Percentiles rank a stretch among this genome's conserved stretches.
Evolutionary conservation across 2,329 filamentous ascomycete species (phyloP).

Genomic region (Lasiodiplodia theobromae): DNA sequence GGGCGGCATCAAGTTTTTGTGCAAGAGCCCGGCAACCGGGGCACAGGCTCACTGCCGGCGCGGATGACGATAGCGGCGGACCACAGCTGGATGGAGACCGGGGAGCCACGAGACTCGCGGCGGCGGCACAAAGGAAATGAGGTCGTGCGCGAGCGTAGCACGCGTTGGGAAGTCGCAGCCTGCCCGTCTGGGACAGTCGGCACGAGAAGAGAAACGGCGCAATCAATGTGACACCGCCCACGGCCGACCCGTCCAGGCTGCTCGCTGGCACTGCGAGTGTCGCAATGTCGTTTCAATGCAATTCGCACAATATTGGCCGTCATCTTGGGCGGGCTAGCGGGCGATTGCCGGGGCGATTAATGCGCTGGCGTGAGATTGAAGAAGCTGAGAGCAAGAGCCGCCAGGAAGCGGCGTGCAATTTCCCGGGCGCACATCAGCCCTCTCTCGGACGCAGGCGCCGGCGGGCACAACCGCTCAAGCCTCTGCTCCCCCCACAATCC

Average conservation of each 20-base stretch:
- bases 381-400: constrained; percentile 6
- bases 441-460: constrained; percentile 23
- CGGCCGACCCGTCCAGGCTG: background rate
- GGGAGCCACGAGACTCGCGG: background rate
- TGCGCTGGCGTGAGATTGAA: background rate
- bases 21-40: too few relatives aligned
- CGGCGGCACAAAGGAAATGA: constrained; percentile 14
- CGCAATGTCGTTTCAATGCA: constrained; percentile 20
- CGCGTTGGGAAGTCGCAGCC: constrained; percentile 1
- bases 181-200: constrained; percentile 13
- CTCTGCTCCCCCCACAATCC: constrained; percentile 15
- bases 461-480: constrained; percentile 24
- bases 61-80: background rate
- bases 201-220: constrained; percentile 6
- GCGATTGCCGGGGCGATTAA: background rate
- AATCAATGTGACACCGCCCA: constrained; percentile 16
- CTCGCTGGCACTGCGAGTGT: background rate
- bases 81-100: constrained; percentile 3
- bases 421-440: constrained; percentile 25
- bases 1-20: too few relatives aligned
- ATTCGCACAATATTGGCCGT: background rate
- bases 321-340: background rate
- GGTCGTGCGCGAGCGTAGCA: background rate
- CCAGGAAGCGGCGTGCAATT: constrained; percentile 24
- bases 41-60: background rate